Evolutionary conservation across 2,329 filamentous ascomycete genomes (phyloP), one percentile per base, ranked within the genome.

Genomic region (Sclerotinia sclerotiorum): DNA sequence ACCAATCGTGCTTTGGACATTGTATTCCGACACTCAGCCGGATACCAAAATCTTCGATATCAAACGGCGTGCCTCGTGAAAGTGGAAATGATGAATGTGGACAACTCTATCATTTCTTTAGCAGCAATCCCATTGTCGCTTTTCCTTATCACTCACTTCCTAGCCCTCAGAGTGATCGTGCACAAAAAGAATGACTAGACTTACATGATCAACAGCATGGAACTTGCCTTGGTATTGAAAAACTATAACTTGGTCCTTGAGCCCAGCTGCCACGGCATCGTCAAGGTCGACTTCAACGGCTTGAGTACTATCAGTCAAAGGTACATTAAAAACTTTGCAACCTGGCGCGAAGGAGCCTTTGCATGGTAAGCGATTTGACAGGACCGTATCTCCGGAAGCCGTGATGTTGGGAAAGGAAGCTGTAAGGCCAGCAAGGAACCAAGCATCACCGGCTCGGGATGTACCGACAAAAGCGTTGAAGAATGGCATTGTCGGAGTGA

Each of bases 1-100:
- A 88, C 89, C 89, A 92, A 5, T 82, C 85, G 70, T 91, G 89
- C 71, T 90, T 90, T 0, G 88, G 87, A 76, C 89, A 92, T 0
- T 82, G 84, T 4, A 92, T 79, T 0, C 88, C 89, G 0, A 86
- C 83, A 67, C 87, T 89, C 8, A 90, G 76, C 5, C 84, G 81
- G 2, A 90, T 79, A 0, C 89, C 89, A 75, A 91, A 92, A 70
- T 92, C 89, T 72, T 92, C 89, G 73, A 92, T 91, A 66, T 92
- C 89, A 69, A 90, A 91, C 0, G 88, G 81, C 0, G 79, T 84
- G 0, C 87, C 88, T 55, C 85, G 82, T 0, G 88, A 90, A 1
- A 92, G 81, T 0, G 89, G 88, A 68, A 85, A 91, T 0, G 88
- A 84, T 1, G 85, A 87, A 72, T 92, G 89, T 1, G 89, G 89